These are phyloP conservation scores for Dipteronia dyeriana DNA, from an alignment of 345 rosid species.

Conservation along the genomic window DNA sequence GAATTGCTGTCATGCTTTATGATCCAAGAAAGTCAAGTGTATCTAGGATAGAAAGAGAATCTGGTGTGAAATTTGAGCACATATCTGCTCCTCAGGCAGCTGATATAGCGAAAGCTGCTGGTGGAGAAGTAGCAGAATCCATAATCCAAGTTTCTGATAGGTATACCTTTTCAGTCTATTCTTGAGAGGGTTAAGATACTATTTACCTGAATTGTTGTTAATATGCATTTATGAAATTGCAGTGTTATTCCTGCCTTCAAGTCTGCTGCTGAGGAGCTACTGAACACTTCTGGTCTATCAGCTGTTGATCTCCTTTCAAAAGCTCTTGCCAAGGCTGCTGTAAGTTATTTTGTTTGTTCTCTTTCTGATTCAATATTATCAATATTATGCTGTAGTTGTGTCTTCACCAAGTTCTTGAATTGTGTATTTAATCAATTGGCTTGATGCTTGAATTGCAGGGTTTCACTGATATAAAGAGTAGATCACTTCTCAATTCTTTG, in stretches of 20 bases:
- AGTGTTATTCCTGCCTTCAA: slow-evolving; percentile 91
- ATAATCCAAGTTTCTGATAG: slow-evolving; percentile 85
- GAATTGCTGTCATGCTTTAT: slow-evolving; percentile 92
- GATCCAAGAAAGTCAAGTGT: slow-evolving; percentile 79
- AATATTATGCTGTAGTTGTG: not conserved
- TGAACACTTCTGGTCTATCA: slow-evolving; percentile 72
- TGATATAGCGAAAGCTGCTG: slow-evolving; percentile 86
- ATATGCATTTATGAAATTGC: slow-evolving; percentile 25
- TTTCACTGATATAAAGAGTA: slow-evolving; percentile 80
- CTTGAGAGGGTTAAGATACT: not conserved
- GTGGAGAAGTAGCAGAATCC: slow-evolving; percentile 71
- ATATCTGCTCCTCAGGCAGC: slow-evolving; percentile 75
- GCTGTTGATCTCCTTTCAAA: slow-evolving; percentile 84
- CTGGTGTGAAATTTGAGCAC: slow-evolving; percentile 93
- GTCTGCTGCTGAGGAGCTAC: slow-evolving; percentile 72
- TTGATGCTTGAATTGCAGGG: slow-evolving; percentile 53
- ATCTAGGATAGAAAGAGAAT: slow-evolving; percentile 74
- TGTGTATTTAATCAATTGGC: not conserved
- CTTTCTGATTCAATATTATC: not conserved
- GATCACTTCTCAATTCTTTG: slow-evolving; percentile 86
- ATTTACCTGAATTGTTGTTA: slow-evolving; percentile 8
- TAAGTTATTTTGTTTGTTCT: slow-evolving; percentile 34
- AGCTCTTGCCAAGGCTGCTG: slow-evolving; percentile 93
- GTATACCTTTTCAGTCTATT: slow-evolving; percentile 35
- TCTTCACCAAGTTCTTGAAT: not conserved